Evolutionary conservation across 2,329 filamentous ascomycete species (phyloP).

Genomic region (Aspergillus piperis): DNA sequence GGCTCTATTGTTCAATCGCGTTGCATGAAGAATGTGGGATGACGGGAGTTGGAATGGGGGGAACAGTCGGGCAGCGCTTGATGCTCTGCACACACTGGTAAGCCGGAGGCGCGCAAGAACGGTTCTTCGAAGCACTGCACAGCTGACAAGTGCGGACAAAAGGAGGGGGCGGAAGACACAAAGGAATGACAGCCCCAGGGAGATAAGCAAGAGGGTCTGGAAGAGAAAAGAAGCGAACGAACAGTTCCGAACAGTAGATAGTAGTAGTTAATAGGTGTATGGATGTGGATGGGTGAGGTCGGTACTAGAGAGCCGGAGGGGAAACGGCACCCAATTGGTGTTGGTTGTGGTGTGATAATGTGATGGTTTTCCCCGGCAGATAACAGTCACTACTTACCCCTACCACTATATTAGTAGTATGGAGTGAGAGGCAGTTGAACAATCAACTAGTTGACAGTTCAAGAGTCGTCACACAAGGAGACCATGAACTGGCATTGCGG

Average conservation of each 20-base stretch:
- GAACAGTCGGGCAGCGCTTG: neutral
- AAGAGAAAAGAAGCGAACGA: constrained; percentile 11
- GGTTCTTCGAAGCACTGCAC: neutral
- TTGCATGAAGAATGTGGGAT: constrained; percentile 12
- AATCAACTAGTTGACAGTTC: neutral
- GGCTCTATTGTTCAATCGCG: constrained; percentile 7
- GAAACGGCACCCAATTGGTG: neutral
- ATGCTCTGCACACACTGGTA: constrained; percentile 9
- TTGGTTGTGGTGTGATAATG: neutral
- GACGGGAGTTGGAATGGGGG: neutral
- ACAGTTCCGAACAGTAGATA: constrained; percentile 15
- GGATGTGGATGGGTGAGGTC: neutral
- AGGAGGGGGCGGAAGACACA: constrained; percentile 16
- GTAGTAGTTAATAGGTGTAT: constrained; percentile 9
- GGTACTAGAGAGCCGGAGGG: constrained; percentile 3
- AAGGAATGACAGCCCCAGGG: constrained; percentile 24
- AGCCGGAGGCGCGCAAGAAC: constrained; percentile 5
- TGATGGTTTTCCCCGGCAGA: neutral
- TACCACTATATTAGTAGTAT: neutral
- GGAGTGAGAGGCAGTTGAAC: neutral
- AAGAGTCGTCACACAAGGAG: neutral
- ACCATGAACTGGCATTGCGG: constrained; percentile 21
- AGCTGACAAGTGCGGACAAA: constrained; percentile 7
- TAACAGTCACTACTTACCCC: neutral
- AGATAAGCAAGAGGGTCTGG: constrained; percentile 10